A percentile compares a stretch with the other conserved stretches of the same genome.
These are phyloP conservation scores for Pythium biforme DNA, from an alignment of 352 stramenopile species.

Conservation along the genomic window DNA sequence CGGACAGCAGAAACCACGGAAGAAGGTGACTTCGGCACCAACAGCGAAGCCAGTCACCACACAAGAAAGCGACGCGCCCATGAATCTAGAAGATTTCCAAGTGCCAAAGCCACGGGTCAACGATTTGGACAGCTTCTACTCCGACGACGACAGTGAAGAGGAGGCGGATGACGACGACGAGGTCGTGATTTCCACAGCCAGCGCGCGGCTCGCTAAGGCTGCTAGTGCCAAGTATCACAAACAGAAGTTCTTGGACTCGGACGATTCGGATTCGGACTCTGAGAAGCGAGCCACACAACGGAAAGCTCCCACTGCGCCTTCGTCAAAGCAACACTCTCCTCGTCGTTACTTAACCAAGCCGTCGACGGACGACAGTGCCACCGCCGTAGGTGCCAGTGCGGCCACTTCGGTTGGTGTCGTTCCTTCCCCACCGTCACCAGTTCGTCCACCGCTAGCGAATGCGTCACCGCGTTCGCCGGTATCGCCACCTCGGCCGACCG, in stretches of 20 bases:
- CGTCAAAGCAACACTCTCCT: background rate
- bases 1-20: background rate
- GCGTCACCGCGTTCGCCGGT: background rate
- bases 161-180: conserved; percentile 42
- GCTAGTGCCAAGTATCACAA: conserved; percentile 54
- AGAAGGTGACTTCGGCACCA: background rate
- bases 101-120: conserved; percentile 51
- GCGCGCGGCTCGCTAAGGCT: conserved; percentile 28
- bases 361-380: background rate
- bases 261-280: conserved; percentile 25
- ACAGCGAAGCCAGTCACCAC: too few species aligned
- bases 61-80: conserved; percentile 13
- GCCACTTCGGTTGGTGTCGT: background rate
- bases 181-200: conserved; percentile 47
- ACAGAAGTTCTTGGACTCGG: conserved; percentile 70
- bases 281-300: conserved; percentile 6
- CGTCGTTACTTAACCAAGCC: conserved; percentile 13
- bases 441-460: background rate
- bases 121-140: conserved; percentile 81
- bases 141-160: conserved; percentile 64
- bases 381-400: background rate
- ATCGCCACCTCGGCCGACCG: background rate
- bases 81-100: conserved; percentile 78
- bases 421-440: background rate
- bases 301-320: background rate